A percentile compares a stretch with the other conserved stretches of the same genome.
Conservation (phyloP, 306 rosid genomes). For the Citrullus colocynthis region DNA sequence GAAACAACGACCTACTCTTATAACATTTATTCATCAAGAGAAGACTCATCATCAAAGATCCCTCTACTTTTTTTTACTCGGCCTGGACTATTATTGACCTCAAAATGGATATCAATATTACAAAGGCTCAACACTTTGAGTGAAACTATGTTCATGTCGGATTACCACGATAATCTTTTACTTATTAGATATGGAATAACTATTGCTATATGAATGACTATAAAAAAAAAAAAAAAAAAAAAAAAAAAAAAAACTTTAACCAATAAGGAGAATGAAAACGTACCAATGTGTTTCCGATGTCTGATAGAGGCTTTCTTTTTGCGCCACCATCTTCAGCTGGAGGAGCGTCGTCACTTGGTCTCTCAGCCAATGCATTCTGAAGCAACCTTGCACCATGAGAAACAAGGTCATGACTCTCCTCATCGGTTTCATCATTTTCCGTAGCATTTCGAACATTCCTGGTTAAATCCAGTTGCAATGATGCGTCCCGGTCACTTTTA, state of each 20-base stretch:
- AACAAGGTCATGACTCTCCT: constrained; percentile 31
- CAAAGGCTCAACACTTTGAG: too few species aligned
- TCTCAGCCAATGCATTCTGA: constrained; percentile 53
- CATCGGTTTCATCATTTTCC: constrained; percentile 26
- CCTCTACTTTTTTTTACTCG: too few species aligned
- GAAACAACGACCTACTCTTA: too few species aligned
- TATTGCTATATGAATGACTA: not conserved
- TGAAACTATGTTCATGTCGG: not conserved
- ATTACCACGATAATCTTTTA: not conserved
- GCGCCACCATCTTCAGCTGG: constrained; percentile 24
- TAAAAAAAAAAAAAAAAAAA: too few species aligned
- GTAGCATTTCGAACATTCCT: constrained; percentile 21
- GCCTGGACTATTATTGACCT: too few species aligned
- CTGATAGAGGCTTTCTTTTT: constrained; percentile 58
- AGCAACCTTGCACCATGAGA: constrained; percentile 75
- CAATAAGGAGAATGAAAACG: not conserved
- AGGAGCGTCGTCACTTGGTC: constrained; percentile 17
- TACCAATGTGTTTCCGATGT: constrained; percentile 75
- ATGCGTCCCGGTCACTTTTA: constrained; percentile 14
- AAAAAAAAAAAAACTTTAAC: too few species aligned
- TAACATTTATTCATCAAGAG: too few species aligned
- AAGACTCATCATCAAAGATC: too few species aligned
- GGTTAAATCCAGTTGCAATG: constrained; percentile 8
- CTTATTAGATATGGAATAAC: not conserved
- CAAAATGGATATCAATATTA: too few species aligned